Conservation (phyloP, 1,139 yeast species). For the Magnusiomyces suaveolens region DNA sequence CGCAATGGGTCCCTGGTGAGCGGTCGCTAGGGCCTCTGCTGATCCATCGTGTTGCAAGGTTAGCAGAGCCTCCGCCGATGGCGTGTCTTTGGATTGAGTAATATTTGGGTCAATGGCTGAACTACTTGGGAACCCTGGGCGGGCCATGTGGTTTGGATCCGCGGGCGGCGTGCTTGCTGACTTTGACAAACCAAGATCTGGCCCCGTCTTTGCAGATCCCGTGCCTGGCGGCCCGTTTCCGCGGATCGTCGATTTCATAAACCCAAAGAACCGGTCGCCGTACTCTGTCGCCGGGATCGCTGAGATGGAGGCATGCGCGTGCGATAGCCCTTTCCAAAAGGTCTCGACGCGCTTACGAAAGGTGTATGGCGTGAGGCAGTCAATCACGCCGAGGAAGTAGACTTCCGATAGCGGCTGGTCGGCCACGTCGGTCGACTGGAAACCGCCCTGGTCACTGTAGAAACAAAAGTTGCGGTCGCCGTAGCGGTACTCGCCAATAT, state of each 20-base stretch:
- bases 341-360: constrained; percentile 74
- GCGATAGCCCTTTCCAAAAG: constrained; percentile 66
- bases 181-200: too few relatives aligned
- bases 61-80: too few relatives aligned
- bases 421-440: constrained; percentile 58
- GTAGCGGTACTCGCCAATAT: constrained; percentile 27
- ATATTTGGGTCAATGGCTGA: too few relatives aligned
- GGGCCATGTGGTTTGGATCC: too few relatives aligned
- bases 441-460: constrained; percentile 81
- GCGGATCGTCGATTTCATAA: constrained; percentile 39
- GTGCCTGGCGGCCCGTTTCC: too few relatives aligned
- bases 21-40: too few relatives aligned
- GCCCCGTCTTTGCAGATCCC: too few relatives aligned
- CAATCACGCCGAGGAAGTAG: constrained; percentile 89
- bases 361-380: constrained; percentile 82
- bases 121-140: too few relatives aligned
- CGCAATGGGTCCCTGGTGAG: not conserved
- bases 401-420: constrained; percentile 59
- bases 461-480: constrained; percentile 40
- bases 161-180: too few relatives aligned
- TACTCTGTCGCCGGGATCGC: constrained; percentile 88
- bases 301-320: constrained; percentile 61
- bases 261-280: constrained; percentile 72
- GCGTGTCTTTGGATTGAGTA: too few relatives aligned
- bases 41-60: too few relatives aligned